These are phyloP conservation scores for Saccharata proteae DNA, from an alignment of 2,329 filamentous ascomycete genomes.

Conservation along the genomic window DNA sequence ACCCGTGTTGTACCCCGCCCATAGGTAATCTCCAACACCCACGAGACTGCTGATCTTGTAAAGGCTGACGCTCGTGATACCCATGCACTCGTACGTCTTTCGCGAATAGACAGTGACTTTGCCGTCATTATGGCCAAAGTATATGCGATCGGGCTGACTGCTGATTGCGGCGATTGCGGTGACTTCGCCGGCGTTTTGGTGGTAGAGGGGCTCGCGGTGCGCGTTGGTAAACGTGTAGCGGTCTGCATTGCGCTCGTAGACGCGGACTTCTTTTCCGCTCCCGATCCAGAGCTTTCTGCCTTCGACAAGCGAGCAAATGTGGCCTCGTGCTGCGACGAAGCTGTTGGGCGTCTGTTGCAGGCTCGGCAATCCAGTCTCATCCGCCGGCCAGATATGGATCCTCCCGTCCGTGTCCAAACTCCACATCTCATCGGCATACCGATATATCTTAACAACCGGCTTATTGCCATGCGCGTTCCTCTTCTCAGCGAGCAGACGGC, in stretches of 20 bases:
- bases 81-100: slow-evolving; percentile 63
- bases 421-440: slow-evolving; percentile 85
- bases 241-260: slow-evolving; percentile 64
- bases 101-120: slow-evolving; percentile 90
- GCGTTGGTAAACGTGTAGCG: slow-evolving; percentile 63
- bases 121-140: slow-evolving; percentile 84
- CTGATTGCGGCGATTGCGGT: slow-evolving; percentile 69
- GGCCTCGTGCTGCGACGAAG: slow-evolving; percentile 66
- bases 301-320: slow-evolving; percentile 82
- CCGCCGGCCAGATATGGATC: slow-evolving; percentile 76
- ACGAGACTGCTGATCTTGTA: slow-evolving; percentile 90
- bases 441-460: slow-evolving; percentile 74
- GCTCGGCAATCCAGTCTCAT: slow-evolving; percentile 62
- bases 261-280: slow-evolving; percentile 70
- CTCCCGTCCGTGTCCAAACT: slow-evolving; percentile 82
- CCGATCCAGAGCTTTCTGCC: slow-evolving; percentile 80
- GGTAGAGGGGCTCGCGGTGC: slow-evolving; percentile 55
- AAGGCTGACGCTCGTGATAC: slow-evolving; percentile 71
- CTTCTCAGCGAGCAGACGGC: slow-evolving; percentile 57
- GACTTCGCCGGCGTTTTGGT: slow-evolving; percentile 70
- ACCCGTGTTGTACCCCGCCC: slow-evolving; percentile 90
- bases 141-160: slow-evolving; percentile 65
- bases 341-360: slow-evolving; percentile 62
- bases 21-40: slow-evolving; percentile 70
- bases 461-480: slow-evolving; percentile 61